Percentiles rank a stretch among this genome's conserved stretches.
phyloP scores from a whole-genome alignment of 306 rosid genomes.

The Mimosa pudica region DNA sequence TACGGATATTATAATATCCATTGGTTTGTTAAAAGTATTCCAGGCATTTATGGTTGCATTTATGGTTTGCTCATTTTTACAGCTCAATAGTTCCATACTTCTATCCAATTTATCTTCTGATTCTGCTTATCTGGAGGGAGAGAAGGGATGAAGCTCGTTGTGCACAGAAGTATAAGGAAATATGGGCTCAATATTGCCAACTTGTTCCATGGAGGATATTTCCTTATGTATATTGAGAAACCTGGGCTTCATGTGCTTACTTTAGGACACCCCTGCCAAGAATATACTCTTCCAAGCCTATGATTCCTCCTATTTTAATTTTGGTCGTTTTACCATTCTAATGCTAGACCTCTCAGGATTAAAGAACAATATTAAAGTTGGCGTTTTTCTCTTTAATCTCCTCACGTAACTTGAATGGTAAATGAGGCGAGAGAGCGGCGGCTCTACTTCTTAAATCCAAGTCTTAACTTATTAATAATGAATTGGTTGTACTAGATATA shows the following conservation, averaged over 20 bases:
- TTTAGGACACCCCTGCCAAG: not conserved
- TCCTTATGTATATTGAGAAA: conserved; percentile 60
- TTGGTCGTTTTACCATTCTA: no score
- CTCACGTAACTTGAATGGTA: no score
- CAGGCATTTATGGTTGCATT: conserved; percentile 16
- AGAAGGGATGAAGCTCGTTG: conserved; percentile 96
- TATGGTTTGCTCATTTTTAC: conserved; percentile 40
- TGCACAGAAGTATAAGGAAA: conserved; percentile 81
- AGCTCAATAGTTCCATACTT: conserved; percentile 95
- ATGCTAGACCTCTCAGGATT: no score
- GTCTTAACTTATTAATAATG: no score
- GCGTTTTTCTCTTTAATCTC: no score
- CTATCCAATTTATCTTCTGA: conserved; percentile 88
- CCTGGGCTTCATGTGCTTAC: not conserved
- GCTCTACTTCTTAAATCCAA: no score
- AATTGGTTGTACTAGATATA: no score
- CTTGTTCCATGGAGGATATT: conserved; percentile 96
- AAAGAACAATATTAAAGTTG: no score
- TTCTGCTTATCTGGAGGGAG: conserved; percentile 94
- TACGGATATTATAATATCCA: not conserved
- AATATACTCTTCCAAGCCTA: not conserved
- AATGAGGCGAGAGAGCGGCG: no score
- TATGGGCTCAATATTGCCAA: conserved; percentile 70
- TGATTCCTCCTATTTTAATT: no score
- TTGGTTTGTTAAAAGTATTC: conserved; percentile 9